These are phyloP conservation scores for Zygosaccharomyces pseudobailii DNA, from an alignment of 1,139 yeast species.

Conservation along the genomic window DNA sequence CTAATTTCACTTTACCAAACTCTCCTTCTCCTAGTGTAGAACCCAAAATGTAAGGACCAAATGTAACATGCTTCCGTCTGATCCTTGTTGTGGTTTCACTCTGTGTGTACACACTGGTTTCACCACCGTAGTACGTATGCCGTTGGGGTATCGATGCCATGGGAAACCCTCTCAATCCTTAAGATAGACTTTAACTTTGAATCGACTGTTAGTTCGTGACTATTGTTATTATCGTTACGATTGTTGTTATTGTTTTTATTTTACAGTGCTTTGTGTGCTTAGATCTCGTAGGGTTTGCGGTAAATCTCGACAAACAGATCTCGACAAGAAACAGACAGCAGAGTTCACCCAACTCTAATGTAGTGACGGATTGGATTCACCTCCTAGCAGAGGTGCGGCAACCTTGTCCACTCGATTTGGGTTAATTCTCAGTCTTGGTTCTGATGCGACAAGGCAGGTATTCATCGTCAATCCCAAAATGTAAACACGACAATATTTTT, in stretches of 20 bases:
- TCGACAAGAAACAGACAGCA: background rate
- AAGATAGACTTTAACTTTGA: background rate
- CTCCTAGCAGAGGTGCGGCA: background rate
- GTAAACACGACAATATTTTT: slow-evolving; percentile 5
- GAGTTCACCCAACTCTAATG: background rate
- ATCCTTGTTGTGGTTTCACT: slow-evolving; percentile 5
- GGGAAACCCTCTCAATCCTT: background rate
- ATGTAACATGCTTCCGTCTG: slow-evolving; percentile 44
- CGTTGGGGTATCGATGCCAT: slow-evolving; percentile 19
- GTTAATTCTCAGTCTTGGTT: background rate
- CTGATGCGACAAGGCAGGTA: background rate
- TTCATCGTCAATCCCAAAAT: background rate
- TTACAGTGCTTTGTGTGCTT: background rate
- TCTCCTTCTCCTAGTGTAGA: slow-evolving; percentile 96
- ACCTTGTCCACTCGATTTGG: background rate
- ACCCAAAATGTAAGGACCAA: slow-evolving; percentile 85
- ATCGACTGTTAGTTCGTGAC: background rate
- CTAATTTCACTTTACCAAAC: slow-evolving; percentile 92
- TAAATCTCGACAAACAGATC: slow-evolving; percentile 1
- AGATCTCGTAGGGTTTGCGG: slow-evolving; percentile 1
- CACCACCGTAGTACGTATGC: slow-evolving; percentile 27
- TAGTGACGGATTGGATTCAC: background rate
- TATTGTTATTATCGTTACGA: background rate
- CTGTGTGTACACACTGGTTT: slow-evolving; percentile 10
- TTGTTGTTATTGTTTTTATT: background rate